phyloP scores from a whole-genome alignment of 176 grass and related monocot genomes.

The Rhynchospora breviuscula region DNA sequence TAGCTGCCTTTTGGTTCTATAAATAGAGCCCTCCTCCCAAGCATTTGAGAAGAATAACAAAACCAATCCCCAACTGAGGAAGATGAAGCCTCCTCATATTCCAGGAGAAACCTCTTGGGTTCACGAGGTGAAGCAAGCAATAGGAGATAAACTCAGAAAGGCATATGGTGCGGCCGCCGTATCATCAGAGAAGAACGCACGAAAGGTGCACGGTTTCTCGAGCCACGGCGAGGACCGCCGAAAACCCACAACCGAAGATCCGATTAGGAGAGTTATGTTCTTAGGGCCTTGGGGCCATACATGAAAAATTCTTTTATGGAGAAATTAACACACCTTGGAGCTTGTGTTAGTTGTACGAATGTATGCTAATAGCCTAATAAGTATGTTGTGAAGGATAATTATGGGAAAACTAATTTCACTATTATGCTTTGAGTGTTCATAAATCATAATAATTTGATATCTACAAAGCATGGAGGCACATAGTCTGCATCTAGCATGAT shows the following conservation, averaged over 20 bases:
- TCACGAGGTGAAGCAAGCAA: conserved; percentile 70
- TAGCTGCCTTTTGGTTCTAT: conserved; percentile 31
- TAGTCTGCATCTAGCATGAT: not conserved
- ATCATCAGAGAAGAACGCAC: conserved; percentile 14
- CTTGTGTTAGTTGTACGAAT: conserved; percentile 15
- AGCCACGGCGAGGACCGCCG: conserved; percentile 53
- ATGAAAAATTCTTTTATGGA: conserved; percentile 28
- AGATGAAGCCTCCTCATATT: conserved; percentile 69
- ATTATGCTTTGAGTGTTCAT: not conserved
- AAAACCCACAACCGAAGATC: conserved; percentile 44
- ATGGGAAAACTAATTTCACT: not conserved
- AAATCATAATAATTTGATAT: not conserved
- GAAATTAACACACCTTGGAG: conserved; percentile 14
- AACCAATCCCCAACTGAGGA: conserved; percentile 15
- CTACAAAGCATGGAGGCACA: not conserved
- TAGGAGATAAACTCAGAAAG: conserved; percentile 74
- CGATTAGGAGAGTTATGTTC: conserved; percentile 94
- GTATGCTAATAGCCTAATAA: conserved; percentile 19
- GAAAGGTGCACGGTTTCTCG: conserved; percentile 14
- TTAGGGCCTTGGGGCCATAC: conserved; percentile 94
- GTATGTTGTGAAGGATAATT: not conserved
- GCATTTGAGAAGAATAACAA: conserved; percentile 31
- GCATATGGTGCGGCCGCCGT: conserved; percentile 13
- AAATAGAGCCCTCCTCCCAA: conserved; percentile 29
- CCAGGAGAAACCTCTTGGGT: conserved; percentile 48